Evolutionary conservation across 371 early-diverging fungal genomes (phyloP).

Genomic region (Rhizopus arrhizus): DNA sequence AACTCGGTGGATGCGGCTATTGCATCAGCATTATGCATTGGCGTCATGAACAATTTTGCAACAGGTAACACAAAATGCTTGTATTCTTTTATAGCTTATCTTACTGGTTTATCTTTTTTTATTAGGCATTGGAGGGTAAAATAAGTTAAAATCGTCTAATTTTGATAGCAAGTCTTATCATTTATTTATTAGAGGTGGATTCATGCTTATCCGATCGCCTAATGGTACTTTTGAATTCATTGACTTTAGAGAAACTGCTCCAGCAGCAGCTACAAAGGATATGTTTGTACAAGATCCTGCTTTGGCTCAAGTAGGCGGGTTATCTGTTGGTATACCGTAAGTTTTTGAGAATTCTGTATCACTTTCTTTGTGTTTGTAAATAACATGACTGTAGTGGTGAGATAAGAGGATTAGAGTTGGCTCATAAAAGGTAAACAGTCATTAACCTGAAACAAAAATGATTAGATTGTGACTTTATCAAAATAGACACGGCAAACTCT

Average conservation of each 20-base stretch:
- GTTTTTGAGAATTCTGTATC: constrained; percentile 41
- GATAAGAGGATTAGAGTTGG: constrained; percentile 82
- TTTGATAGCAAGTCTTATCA: constrained; percentile 1
- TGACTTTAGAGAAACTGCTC: constrained; percentile 93
- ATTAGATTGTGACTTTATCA: no score
- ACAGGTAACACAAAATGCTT: constrained; percentile 72
- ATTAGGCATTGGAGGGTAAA: constrained; percentile 51
- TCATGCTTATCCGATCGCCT: constrained; percentile 85
- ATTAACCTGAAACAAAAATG: no score
- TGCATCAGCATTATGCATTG: constrained; percentile 91
- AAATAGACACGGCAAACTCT: constrained; percentile 73
- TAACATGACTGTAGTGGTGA: constrained; percentile 66
- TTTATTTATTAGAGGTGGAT: constrained; percentile 78
- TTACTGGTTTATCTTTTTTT: constrained; percentile 1
- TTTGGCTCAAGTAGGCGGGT: constrained; percentile 74
- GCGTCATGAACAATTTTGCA: constrained; percentile 91
- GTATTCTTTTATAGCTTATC: neutral
- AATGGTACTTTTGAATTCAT: constrained; percentile 64
- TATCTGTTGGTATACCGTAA: constrained; percentile 89
- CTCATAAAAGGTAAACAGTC: constrained; percentile 62
- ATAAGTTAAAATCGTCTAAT: neutral
- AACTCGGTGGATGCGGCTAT: constrained; percentile 97
- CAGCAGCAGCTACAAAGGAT: constrained; percentile 64
- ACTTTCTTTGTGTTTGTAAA: neutral
- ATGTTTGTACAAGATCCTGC: constrained; percentile 75